phyloP scores from a whole-genome alignment of 108 stramenopile species.

The Thalassiosira profunda region DNA sequence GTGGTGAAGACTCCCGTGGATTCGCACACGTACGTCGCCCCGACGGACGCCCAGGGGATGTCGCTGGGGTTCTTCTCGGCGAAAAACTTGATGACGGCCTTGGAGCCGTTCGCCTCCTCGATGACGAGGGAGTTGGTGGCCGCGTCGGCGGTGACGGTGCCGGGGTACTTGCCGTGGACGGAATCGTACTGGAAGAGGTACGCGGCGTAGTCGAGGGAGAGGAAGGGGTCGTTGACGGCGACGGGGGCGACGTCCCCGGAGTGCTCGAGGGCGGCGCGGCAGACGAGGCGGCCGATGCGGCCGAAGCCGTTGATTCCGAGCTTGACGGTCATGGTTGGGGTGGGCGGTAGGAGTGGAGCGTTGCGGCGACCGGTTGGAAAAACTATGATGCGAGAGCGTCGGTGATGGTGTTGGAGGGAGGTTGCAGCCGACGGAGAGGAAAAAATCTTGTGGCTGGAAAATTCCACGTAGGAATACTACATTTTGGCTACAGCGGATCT shows the following conservation, averaged over 20 bases:
- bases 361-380: too few relatives aligned
- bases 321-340: constrained; percentile 42
- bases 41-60: constrained; percentile 92
- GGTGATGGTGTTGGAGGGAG: too few relatives aligned
- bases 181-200: constrained; percentile 99
- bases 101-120: constrained; percentile 79
- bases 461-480: too few relatives aligned
- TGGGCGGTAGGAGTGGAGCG: too few relatives aligned
- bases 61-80: constrained; percentile 88
- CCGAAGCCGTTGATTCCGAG: constrained; percentile 95
- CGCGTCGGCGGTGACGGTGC: constrained; percentile 81
- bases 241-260: constrained; percentile 64
- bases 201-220: constrained; percentile 82
- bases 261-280: constrained; percentile 74
- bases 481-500: too few relatives aligned
- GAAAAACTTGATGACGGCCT: constrained; percentile 80
- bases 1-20: constrained; percentile 98
- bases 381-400: too few relatives aligned
- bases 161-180: constrained; percentile 92
- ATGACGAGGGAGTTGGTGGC: constrained; percentile 85
- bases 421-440: too few relatives aligned
- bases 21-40: constrained; percentile 95
- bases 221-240: constrained; percentile 97
- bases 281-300: constrained; percentile 90
- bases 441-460: too few relatives aligned